phyloP scores from a whole-genome alignment of 2,329 filamentous ascomycete genomes.

The Tolypocladium album region DNA sequence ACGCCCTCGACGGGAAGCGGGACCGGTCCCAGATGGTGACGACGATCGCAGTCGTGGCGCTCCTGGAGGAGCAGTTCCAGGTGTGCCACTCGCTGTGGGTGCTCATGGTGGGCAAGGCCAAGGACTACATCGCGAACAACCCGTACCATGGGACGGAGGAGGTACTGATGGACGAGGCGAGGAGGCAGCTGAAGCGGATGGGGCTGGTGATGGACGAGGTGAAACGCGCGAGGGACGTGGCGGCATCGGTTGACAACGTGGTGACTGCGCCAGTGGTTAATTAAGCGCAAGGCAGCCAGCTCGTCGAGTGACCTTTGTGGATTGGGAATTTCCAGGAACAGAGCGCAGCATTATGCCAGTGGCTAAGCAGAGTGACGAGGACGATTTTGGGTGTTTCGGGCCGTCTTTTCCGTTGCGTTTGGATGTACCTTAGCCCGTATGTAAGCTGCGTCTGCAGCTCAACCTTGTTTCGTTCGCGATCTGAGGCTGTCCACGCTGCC shows the following conservation, averaged over 20 bases:
- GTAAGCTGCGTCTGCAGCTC: too few relatives aligned
- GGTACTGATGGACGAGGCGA: neutral
- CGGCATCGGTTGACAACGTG: neutral
- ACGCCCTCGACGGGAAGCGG: neutral
- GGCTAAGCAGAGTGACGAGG: too few relatives aligned
- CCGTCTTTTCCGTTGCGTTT: neutral
- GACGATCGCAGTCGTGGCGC: neutral
- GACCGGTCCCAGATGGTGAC: neutral
- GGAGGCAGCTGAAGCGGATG: neutral
- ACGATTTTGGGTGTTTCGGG: too few relatives aligned
- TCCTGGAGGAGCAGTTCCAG: conserved; percentile 1
- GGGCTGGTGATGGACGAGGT: neutral
- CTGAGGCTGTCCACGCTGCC: neutral
- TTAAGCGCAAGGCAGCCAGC: too few relatives aligned
- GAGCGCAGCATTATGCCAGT: too few relatives aligned
- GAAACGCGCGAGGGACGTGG: neutral
- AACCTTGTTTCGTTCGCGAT: too few relatives aligned
- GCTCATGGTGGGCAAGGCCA: conserved; percentile 1
- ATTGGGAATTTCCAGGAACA: too few relatives aligned
- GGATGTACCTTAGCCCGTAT: too few relatives aligned
- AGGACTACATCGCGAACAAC: neutral
- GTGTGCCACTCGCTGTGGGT: conserved; percentile 1
- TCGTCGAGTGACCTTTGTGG: too few relatives aligned
- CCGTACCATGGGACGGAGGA: neutral
- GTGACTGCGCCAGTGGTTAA: neutral